Conservation (phyloP, 441 rosid species). For the Jatropha podagrica region DNA sequence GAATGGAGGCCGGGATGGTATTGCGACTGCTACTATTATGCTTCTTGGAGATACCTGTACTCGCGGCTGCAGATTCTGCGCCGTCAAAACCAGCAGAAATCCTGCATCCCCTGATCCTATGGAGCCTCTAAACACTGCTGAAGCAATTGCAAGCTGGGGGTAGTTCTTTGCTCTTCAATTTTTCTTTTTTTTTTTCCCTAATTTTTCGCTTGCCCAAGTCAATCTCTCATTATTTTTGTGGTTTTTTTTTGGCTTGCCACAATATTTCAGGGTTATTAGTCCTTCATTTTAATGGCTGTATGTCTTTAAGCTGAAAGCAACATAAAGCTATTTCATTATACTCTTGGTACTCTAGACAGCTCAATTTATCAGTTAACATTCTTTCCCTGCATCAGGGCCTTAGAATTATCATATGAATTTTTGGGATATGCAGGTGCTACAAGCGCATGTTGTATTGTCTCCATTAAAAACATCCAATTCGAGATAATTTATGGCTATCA, state of each 20-base stretch:
- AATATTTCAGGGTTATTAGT: neutral
- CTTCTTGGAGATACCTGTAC: conserved; percentile 98
- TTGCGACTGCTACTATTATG: conserved; percentile 96
- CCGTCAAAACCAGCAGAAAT: conserved; percentile 93
- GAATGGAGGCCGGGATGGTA: conserved; percentile 98
- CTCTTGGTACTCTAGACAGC: too few species aligned
- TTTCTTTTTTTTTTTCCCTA: neutral
- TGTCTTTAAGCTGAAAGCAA: neutral
- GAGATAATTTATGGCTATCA: neutral
- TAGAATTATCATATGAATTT: neutral
- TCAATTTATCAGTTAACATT: neutral
- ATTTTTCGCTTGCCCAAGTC: neutral
- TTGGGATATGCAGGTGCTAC: neutral
- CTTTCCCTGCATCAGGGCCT: neutral
- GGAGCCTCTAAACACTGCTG: conserved; percentile 93
- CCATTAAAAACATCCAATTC: neutral
- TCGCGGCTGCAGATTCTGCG: conserved; percentile 97
- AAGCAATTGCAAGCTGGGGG: conserved; percentile 96
- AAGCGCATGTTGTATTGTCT: too few species aligned
- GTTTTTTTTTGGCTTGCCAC: neutral
- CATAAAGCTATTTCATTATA: too few species aligned
- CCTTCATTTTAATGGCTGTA: neutral
- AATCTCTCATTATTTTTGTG: neutral
- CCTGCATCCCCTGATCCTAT: conserved; percentile 91
- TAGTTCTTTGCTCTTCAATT: conserved; percentile 21